Evolutionary conservation across 306 rosid genomes (phyloP), one percentile per base, ranked within the genome.

Genomic region (Oxytropis ochrocephala): DNA sequence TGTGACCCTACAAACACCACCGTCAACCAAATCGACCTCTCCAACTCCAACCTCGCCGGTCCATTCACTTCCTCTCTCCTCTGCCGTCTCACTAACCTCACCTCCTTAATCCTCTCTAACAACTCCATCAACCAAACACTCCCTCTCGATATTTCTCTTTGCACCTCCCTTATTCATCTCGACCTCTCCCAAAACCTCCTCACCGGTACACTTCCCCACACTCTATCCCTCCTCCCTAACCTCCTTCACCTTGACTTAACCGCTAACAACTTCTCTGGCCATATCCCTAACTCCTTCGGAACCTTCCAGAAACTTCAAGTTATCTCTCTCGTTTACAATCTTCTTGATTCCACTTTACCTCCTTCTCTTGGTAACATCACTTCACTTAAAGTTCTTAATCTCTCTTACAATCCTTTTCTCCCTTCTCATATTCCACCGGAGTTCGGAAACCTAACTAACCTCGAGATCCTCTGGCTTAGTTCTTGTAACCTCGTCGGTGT

Each of bases 141-240:
- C 33, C 87, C 95, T 1, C 18, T 27, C 0, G 78, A 77, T 0
- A 67, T 90, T 75, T 74, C 92, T 50, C 44, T 76, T 24, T 94
- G 97, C 64, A 49, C 17, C 5, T 30, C 13, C 17, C 90, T 94
- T 67, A 14, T 51, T 14, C 83, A 78, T 63, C 90, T 94, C 27
- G 92, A 94, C 85, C 89, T 94, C 58, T 44, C 95, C 10, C 90
- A 94, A 79, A 94, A 94, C 58, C 89, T 90, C 47, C 88, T 94
- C 78, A 84, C 92, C 11, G 96, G 98, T 11, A 0, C 77, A 3
- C 89, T 94, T 11, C 98, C 98, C 18, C 11, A 43, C 49, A 14
- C 87, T 4, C 53, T 94, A 0, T 7, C 96, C 2, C 76, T 65
- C 43, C 78, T 90, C 5, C 63, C 84, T 8, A 69, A 81, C 68